Evolutionary conservation across 2,329 filamentous ascomycete genomes (phyloP), one percentile per base, ranked within the genome.

Genomic region (Verticillium longisporum): DNA sequence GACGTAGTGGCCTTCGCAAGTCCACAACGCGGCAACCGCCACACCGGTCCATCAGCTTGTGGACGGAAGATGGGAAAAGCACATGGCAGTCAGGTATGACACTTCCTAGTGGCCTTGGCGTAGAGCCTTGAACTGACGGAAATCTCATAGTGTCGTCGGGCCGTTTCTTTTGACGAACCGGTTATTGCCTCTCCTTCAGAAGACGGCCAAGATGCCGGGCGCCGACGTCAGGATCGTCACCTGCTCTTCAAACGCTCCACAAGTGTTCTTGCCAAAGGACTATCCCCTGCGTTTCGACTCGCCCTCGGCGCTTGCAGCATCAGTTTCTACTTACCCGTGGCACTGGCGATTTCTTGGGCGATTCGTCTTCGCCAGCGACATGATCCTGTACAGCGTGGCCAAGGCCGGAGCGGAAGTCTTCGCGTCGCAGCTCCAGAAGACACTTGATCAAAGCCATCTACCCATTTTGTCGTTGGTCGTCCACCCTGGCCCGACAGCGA

Each of bases 171-270:
- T 71, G 36, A 68, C 63, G 1, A 68, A 70, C 15, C 61, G 64
- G 21, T 36, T 71, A 2, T 59, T 73, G 2, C 69, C 71, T 1
- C 61, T 69, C 1, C 63, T 73, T 1, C 66, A 68, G n/a, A 64
- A 57, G 2, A 65, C 70, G 1, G 59, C 63, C 1, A 3, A 14
- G 15, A 33, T 59, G 5, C 38, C 59, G 4, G 55, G 31, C 6
- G 59, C 68, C 11, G 69, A 71, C 31, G 68, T 71, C 21, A 62
- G 68, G 3, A 36, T 71, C 3, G 33, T 71, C 38, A 68, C 57
- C 1, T 15, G 69, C 15, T 55, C 58, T 26, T 69, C 68, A 7
- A 66, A 45, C 10, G 65, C 65, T 0, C 60, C 57, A 1, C 31
- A 7, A 1, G 33, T 53, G 1, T 50, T 69, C 34, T 54, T 68